Conservation (phyloP, 257 asterid species). For the Echium plantagineum region DNA sequence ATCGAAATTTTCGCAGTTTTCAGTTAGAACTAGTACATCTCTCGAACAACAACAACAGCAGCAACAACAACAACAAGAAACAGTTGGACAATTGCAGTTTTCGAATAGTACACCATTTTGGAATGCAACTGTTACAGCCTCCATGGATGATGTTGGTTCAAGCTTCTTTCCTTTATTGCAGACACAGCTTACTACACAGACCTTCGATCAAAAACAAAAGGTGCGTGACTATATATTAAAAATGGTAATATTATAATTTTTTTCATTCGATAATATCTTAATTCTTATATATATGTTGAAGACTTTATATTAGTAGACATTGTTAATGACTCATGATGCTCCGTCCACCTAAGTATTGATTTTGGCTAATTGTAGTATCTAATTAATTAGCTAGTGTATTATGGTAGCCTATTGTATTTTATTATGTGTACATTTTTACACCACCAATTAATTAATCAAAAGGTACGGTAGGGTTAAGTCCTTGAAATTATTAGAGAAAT, state of each 20-base stretch:
- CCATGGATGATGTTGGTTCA: conserved; percentile 31
- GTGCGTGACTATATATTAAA: no score
- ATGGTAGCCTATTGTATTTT: neutral
- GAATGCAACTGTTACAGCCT: conserved; percentile 43
- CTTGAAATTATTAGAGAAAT: no score
- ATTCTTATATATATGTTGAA: no score
- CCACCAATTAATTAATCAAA: no score
- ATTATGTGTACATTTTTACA: no score
- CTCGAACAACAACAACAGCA: conserved; percentile 25
- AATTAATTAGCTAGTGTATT: no score
- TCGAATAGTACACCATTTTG: conserved; percentile 63
- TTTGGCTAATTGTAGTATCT: neutral
- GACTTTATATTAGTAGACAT: no score
- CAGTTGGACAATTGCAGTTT: conserved; percentile 46
- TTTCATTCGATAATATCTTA: no score
- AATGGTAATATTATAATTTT: no score
- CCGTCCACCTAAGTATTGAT: neutral
- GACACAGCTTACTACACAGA: conserved; percentile 33
- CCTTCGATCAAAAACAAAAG: conserved; percentile 44
- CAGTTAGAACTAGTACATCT: conserved; percentile 25
- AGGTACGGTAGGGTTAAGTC: no score
- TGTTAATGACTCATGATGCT: neutral
- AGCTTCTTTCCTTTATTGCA: conserved; percentile 45
- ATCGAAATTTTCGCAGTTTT: conserved; percentile 38
- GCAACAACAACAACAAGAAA: conserved; percentile 18